phyloP scores from a whole-genome alignment of 75 land plant genomes.

The Sequoiadendron giganteum region DNA sequence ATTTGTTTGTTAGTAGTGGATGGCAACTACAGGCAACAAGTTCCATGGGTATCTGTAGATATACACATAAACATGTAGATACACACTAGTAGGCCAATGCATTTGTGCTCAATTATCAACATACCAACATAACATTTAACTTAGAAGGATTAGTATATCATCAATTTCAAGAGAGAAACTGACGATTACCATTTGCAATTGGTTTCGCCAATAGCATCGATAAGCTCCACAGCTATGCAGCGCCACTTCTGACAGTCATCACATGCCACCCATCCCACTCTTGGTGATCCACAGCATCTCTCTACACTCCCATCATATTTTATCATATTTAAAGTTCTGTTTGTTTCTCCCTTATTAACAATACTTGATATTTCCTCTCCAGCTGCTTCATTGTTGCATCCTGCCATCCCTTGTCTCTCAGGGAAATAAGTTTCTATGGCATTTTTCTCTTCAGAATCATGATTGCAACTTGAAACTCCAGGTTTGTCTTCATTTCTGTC shows the following conservation, averaged over 20 bases:
- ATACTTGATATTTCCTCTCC: constrained; percentile 1
- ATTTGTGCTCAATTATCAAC: neutral
- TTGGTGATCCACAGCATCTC: constrained; percentile 12
- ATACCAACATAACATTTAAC: neutral
- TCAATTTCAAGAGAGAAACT: neutral
- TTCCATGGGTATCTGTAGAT: neutral
- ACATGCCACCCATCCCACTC: constrained; percentile 79
- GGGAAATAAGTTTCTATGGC: neutral
- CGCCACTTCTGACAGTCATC: constrained; percentile 91
- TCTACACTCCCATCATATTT: neutral
- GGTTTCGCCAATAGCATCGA: constrained; percentile 58
- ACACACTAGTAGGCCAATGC: neutral
- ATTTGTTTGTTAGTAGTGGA: neutral
- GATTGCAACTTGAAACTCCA: neutral
- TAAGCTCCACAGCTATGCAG: constrained; percentile 66
- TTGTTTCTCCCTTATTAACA: neutral
- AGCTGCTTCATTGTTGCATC: neutral
- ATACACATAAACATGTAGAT: neutral
- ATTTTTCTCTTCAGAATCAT: neutral
- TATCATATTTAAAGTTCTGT: neutral
- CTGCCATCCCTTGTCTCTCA: neutral
- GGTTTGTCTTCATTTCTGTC: neutral
- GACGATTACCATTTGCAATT: constrained; percentile 68
- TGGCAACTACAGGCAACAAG: neutral
- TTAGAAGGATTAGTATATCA: neutral